phyloP scores from a whole-genome alignment of 1,284 basidiomycete genomes.

The Meira miltonrushii region DNA sequence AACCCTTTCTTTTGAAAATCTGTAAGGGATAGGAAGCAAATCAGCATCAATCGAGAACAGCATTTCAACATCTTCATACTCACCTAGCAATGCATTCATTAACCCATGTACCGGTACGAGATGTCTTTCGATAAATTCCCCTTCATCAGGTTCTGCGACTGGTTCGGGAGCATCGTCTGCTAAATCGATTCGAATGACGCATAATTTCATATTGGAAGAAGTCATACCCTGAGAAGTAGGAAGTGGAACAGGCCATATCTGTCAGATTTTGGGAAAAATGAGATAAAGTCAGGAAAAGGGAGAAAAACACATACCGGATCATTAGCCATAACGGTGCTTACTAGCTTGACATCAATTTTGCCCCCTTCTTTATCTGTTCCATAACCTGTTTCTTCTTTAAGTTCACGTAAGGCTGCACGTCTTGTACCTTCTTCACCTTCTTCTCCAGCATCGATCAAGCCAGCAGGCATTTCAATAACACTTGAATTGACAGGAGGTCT shows the following conservation, averaged over 20 bases:
- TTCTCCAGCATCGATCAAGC: constrained; percentile 47
- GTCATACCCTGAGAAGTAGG: constrained; percentile 27
- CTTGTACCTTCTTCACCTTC: constrained; percentile 39
- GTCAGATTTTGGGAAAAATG: neutral
- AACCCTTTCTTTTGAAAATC: constrained; percentile 36
- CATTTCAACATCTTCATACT: constrained; percentile 15
- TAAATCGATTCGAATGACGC: constrained; percentile 39
- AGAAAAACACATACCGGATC: constrained; percentile 24
- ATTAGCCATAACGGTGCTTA: constrained; percentile 37
- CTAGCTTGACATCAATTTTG: constrained; percentile 28
- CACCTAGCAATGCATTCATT: constrained; percentile 31
- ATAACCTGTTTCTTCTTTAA: constrained; percentile 51
- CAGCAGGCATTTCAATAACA: constrained; percentile 51
- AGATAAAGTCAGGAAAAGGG: neutral
- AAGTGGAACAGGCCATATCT: constrained; percentile 1
- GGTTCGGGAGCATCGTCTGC: constrained; percentile 42
- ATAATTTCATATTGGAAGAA: constrained; percentile 46
- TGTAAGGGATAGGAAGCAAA: constrained; percentile 12
- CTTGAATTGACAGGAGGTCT: constrained; percentile 34
- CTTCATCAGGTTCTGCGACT: constrained; percentile 47
- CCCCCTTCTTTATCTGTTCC: constrained; percentile 33
- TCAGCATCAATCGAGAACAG: no score
- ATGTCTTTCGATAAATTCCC: constrained; percentile 49
- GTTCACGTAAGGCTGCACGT: constrained; percentile 42
- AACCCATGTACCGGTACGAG: constrained; percentile 41